Base-by-base conservation (phyloP, 164 flowering plant genomes). In the Vitis cinerea region DNA sequence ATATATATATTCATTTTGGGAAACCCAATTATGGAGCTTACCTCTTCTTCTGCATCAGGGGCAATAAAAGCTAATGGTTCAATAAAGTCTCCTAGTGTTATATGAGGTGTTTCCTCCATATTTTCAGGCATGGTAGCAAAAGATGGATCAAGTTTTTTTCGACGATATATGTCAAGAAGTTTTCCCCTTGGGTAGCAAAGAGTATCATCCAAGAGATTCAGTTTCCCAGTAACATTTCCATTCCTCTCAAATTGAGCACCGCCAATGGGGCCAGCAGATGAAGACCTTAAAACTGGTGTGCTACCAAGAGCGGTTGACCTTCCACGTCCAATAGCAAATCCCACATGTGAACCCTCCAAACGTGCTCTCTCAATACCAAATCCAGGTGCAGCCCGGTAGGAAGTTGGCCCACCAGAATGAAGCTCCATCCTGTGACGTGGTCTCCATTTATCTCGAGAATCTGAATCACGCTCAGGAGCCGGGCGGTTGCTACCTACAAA, bases 391-490 rank as follows among this genome's bases (percentile, higher is more conserved):
- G 89, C 79, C 67, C 97, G 97, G 72, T 86, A 78, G 1, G 88
- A 63, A 68, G 84, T 68, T 7, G 92, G 68, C 10, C 89, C 88
- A 64, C 78, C 71, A 17, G 91, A 67, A 70, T 83, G 90, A 81
- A 63, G 76, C 65, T 94, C 98, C 88, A 88, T 77, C 47, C 97
- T 78, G 71, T 91, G 97, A 29, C 97, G 94, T 51, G 98, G 97
- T 83, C 97, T 89, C 98, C 97, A 94, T 75, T 94, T 92, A 76
- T 94, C 97, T 77, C 97, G 97, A 78, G 93, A 73, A 64, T 92
- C 97, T 19, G 80, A 44, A 23, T 90, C 97, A 71, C 94, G 96
- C 47, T 91, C 94, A 63, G 89, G 30, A 75, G 77, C 62, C 59
- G 81, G 50, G 50, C 89, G 90, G 71, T 64, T 80, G 70, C 72